Conservation (phyloP, 1,139 yeast genomes). For the Lodderomyces metapsilosis region DNA sequence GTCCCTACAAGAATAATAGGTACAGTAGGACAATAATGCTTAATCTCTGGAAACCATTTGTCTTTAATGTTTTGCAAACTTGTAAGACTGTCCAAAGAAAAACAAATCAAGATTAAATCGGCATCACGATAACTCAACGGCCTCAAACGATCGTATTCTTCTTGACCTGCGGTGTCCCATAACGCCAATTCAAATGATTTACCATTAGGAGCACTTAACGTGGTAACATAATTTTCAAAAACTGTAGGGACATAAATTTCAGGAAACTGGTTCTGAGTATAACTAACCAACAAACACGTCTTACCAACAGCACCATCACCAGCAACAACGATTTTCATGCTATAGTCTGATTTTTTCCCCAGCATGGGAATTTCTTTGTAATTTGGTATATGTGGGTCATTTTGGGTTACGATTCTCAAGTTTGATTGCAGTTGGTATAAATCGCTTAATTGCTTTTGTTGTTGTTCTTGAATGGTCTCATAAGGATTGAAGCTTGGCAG, state of each 20-base stretch:
- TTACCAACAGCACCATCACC: constrained; percentile 98
- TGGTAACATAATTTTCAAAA: constrained; percentile 79
- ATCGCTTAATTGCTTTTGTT: constrained; percentile 26
- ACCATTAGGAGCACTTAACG: constrained; percentile 53
- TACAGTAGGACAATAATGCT: constrained; percentile 76
- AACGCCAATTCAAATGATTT: constrained; percentile 65
- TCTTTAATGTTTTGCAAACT: constrained; percentile 74
- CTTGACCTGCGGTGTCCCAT: constrained; percentile 97
- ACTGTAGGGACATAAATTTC: constrained; percentile 83
- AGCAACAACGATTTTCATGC: constrained; percentile 75
- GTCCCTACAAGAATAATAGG: constrained; percentile 80
- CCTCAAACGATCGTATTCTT: constrained; percentile 81
- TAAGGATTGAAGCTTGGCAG: constrained; percentile 7
- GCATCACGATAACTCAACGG: constrained; percentile 85
- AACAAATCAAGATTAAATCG: constrained; percentile 72
- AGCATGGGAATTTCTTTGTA: constrained; percentile 33
- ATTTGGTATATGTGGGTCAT: constrained; percentile 40
- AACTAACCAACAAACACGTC: constrained; percentile 81
- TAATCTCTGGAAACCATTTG: constrained; percentile 84
- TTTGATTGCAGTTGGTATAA: constrained; percentile 16
- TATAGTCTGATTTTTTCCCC: constrained; percentile 31
- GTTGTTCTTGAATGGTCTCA: constrained; percentile 21
- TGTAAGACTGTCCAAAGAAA: constrained; percentile 62
- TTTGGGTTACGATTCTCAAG: constrained; percentile 34
- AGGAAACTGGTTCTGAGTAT: constrained; percentile 77